Base-by-base conservation (phyloP, 306 rosid genomes). In the Corylus heterophylla region DNA sequence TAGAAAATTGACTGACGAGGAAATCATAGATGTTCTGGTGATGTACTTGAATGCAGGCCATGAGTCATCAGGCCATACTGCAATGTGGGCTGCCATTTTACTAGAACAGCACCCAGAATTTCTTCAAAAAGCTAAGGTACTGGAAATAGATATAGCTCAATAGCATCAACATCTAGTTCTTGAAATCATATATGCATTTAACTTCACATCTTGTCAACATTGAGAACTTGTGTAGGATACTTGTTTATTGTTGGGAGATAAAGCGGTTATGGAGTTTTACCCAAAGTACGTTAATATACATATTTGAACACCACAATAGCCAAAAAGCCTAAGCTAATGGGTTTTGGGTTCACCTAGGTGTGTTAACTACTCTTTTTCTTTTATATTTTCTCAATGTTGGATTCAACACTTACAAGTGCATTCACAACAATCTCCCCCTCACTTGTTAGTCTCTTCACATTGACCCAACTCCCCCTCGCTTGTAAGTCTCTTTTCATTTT, bases 31-130 rank as follows among this genome's bases (percentile, higher is more conserved):
- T 79, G 68, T 92, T 50, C 79, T 94, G 86, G 14, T 94, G 45
- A 94, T 94, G 98, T 94, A 94, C 84, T 82, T 94, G 84, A 94
- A 94, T 64, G 98, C 97, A 0, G 98, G 98, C 47, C 98, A 94
- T 78, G 98, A 94, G 54, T 94, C 98, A 80, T 94, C 97, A 0
- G 98, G 97, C 5, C 98, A 94, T 74, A 94, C 80, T 14, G 89
- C 92, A 2, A 92, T 94, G 98, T 94, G 98, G 98, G 86, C 97
- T 3, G 69, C 85, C 22, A 37, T 75, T 75, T 89, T 82, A 63
- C 84, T 94, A 4, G 87, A 91, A 62, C 63, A 79, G 54, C 90
- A 91, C 66, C 97, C 95, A 0, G 88, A 94, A 71, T 81, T 54
- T 80, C 78, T 86, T 54, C 78, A 81, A 69, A 89, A 85, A 79